Percentiles rank a stretch among this genome's conserved stretches.
These are phyloP conservation scores for Arthrobotrys megalospora DNA, from an alignment of 2,329 filamentous ascomycete species.

Conservation along the genomic window DNA sequence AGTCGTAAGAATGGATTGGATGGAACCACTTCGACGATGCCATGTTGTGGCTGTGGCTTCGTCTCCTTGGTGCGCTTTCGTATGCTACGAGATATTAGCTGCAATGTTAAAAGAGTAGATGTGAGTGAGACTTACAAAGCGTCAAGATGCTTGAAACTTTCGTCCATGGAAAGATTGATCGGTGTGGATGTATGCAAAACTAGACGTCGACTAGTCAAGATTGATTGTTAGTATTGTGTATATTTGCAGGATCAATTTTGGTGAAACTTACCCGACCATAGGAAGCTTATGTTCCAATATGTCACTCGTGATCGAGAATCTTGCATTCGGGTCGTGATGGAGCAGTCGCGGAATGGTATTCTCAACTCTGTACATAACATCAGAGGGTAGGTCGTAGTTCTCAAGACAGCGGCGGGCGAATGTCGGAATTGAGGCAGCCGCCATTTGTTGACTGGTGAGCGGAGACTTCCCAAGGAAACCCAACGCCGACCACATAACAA, in stretches of 20 bases:
- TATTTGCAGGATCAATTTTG: neutral
- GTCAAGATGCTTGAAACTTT: slow-evolving; percentile 50
- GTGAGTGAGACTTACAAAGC: slow-evolving; percentile 33
- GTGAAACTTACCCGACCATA: slow-evolving; percentile 29
- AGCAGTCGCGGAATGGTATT: slow-evolving; percentile 34
- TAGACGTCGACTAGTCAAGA: slow-evolving; percentile 15
- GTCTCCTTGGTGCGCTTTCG: neutral
- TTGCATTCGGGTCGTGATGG: slow-evolving; percentile 16
- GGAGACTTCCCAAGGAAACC: slow-evolving; percentile 40
- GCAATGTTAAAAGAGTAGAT: neutral
- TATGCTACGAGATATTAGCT: neutral
- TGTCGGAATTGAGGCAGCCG: slow-evolving; percentile 27
- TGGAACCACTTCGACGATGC: neutral
- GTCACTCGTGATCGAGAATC: slow-evolving; percentile 28
- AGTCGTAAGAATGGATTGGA: slow-evolving; percentile 42
- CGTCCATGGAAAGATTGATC: slow-evolving; percentile 53
- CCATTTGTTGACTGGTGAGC: slow-evolving; percentile 3
- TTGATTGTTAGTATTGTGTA: neutral
- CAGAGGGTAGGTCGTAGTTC: slow-evolving; percentile 33
- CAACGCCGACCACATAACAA: slow-evolving; percentile 49
- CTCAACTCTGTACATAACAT: slow-evolving; percentile 22
- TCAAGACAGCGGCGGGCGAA: slow-evolving; percentile 47
- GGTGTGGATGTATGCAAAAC: slow-evolving; percentile 41
- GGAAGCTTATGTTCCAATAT: slow-evolving; percentile 38
- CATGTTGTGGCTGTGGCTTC: neutral